A percentile compares a stretch with the other conserved stretches of the same genome.
Conservation (phyloP, 2,329 filamentous ascomycete genomes). For the Xylariaceae sp. region DNA sequence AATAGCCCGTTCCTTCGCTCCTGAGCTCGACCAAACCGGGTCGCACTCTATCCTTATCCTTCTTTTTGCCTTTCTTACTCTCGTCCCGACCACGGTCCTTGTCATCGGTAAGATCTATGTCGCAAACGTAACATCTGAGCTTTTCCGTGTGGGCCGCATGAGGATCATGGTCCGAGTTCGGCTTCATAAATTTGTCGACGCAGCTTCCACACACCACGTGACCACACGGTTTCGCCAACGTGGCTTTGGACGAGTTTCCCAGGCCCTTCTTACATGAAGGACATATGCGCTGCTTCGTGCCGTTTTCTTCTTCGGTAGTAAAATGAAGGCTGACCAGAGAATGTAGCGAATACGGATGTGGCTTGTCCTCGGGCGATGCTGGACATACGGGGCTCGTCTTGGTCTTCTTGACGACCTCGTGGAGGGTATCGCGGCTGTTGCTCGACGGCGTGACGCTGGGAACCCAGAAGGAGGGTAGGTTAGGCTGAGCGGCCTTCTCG, state of each 20-base stretch:
- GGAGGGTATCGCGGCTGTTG: constrained; percentile 52
- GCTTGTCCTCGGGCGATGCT: constrained; percentile 58
- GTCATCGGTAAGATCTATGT: constrained; percentile 58
- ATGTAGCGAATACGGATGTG: constrained; percentile 74
- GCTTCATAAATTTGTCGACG: constrained; percentile 74
- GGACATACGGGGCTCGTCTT: constrained; percentile 74
- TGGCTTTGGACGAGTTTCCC: constrained; percentile 74
- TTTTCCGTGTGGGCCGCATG: constrained; percentile 38
- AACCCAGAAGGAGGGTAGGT: constrained; percentile 87
- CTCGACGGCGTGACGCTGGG: constrained; percentile 72
- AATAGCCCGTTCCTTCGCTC: constrained; percentile 89
- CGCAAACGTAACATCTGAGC: constrained; percentile 80
- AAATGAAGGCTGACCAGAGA: constrained; percentile 72
- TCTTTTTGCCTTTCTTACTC: constrained; percentile 40
- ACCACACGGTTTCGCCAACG: constrained; percentile 81
- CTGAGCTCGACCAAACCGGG: constrained; percentile 73
- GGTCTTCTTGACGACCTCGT: constrained; percentile 52
- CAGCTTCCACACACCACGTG: constrained; percentile 87
- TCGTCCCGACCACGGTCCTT: constrained; percentile 25
- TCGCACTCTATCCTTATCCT: constrained; percentile 51
- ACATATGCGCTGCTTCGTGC: constrained; percentile 53
- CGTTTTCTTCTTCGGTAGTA: constrained; percentile 59
- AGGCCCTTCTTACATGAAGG: constrained; percentile 81
- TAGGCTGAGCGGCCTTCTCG: constrained; percentile 65
- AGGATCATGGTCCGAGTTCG: constrained; percentile 51